Base-by-base conservation (phyloP, 2,329 filamentous ascomycete genomes). In the Dichotomopilus funicola region DNA sequence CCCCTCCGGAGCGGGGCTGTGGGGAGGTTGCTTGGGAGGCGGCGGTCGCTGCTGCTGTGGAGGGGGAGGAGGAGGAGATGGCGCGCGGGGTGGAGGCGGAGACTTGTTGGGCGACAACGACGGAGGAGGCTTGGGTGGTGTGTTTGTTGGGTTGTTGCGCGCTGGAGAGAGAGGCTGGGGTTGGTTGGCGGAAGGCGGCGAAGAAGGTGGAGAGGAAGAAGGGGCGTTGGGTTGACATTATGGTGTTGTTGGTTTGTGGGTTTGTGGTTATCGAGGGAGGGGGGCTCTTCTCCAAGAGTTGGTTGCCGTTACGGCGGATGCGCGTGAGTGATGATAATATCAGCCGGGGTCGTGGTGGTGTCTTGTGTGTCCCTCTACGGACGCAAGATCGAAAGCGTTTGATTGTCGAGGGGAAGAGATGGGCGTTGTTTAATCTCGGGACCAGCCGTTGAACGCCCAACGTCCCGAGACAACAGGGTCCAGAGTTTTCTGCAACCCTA, bases 191-290 rank as follows among this genome's bases (percentile, higher is more conserved):
- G 65, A 80, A 79, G 67, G 78, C 76, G 66, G 77, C 75, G 67
- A 81, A 73, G 70, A 81, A 79, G 64, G 75, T 77, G 47, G 78
- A 78, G 64, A 81, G 75, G 70, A 81, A 80, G 67, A 76, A 80
- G 47, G 78, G 77, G 49, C 78, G 75, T 64, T 80, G 78, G 38
- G 77, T 77, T 48, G 78, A 74, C 77, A 79, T 79, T 52, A 38
- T 67, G 60, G 51, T 31, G 27, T 42, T 51, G 41, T 49, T 56
- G 37, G 10, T 5, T 10, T 42, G 19, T 11, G 2, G 5, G 31
- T 37, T 35, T 11, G 19, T 33, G 34, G 33, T n/a, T 27, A 8
- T n/a, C 11, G 41, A n/a, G 34, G 37, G 11, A 19, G 9, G 11
- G 7, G 13, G 10, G n/a, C n/a, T n/a, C 12, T 27, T 12, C 41